Evolutionary conservation across 2,329 filamentous ascomycete species (phyloP).

Genomic region (Talaromyces sp.): DNA sequence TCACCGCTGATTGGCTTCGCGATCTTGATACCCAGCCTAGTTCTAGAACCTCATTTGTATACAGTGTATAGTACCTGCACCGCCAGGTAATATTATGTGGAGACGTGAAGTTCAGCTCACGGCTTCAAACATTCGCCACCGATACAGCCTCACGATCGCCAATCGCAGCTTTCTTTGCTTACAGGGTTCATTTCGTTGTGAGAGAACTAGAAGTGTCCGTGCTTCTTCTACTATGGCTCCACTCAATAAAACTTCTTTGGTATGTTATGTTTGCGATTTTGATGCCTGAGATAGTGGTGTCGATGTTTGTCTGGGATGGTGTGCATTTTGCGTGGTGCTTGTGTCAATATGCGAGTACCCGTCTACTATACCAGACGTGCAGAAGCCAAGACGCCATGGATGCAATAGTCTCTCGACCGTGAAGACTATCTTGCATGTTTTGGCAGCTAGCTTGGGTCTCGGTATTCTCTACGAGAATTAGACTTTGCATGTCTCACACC

Average conservation of each 20-base stretch:
- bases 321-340: too few species aligned
- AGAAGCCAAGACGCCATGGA: too few species aligned
- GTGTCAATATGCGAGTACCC: too few species aligned
- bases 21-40: background rate
- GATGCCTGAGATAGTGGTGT: background rate
- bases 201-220: background rate
- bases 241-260: slow-evolving; percentile 2
- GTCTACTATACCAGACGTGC: too few species aligned
- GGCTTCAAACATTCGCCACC: background rate
- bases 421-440: too few species aligned
- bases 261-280: background rate
- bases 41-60: background rate
- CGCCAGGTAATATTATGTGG: background rate
- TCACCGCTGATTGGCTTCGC: background rate
- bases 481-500: background rate
- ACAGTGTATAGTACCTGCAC: background rate
- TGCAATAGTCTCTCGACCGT: too few species aligned
- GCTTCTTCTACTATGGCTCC: slow-evolving; percentile 3
- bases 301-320: background rate
- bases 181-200: background rate
- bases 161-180: background rate
- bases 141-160: background rate
- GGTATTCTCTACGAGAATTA: too few species aligned
- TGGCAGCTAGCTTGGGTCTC: too few species aligned
- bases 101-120: background rate